Evolutionary conservation across 2,329 filamentous ascomycete genomes (phyloP), one percentile per base, ranked within the genome.

Genomic region (Clonostachys chloroleuca): DNA sequence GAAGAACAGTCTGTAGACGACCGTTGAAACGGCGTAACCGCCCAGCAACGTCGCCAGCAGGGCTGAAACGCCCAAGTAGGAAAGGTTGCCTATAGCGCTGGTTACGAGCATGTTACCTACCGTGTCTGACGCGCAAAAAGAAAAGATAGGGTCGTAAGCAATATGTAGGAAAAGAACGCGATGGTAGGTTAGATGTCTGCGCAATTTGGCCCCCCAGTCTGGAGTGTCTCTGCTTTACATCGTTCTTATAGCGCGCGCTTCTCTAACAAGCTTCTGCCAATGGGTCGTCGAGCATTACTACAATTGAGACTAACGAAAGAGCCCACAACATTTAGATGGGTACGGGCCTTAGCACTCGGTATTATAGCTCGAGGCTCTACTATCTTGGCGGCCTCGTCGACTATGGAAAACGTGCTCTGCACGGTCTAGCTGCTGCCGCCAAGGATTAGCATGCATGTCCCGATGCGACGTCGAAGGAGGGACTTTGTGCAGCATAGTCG

Each of bases 1-100:
- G 45, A 47, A 47, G 45, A 42, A 47, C 35, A 39, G 45, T 33
- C 45, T 42, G 34, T 47, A 47, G 40, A 47, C 36, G 33, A 43
- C 45, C 17, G 34, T 47, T 5, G 45, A 37, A n/a, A 34, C 35
- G n/a, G 41, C 13, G 12, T 47, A 47, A 4, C 14, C 36, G 14
- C 14, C 7, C 3, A 39, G 36, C 36, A 39, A 18, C 36, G 36
- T n/a, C 12, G 36, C 36, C 36, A 39, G 7, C 36, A n/a, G 36
- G 14, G 36, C 36, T 39, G 17, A 18, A 39, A 39, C 36, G 36
- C 36, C 36, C 17, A n/a, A 8, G 36, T n/a, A 18, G 36, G 36
- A 39, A 39, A n/a, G 17, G 17, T 39, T 39, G 7, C 36, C 14
- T n/a, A 39, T 39, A 39, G 36, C 36, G 36, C 14, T n/a, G 14